Base-by-base conservation (phyloP, 2,329 filamentous ascomycete genomes). In the Fusarium nematophilum region DNA sequence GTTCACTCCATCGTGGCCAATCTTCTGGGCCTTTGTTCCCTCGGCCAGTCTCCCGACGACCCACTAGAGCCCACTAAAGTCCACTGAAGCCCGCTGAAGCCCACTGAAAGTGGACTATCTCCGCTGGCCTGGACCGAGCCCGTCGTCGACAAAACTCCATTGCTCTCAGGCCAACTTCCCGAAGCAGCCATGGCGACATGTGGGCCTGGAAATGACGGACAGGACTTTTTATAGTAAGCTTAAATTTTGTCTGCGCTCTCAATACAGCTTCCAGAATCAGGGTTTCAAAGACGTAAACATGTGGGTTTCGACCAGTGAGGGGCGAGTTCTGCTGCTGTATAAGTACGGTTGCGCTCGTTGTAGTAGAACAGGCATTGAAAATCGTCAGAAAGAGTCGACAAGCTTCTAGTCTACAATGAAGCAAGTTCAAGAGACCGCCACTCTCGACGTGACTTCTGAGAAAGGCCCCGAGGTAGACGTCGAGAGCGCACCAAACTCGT, bases 151-250 rank as follows among this genome's bases (percentile, higher is more conserved):
- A 36, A 42, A 11, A 21, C 21, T 21, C 21, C 29, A 37, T 56
- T 39, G 10, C 27, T 53, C 50, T 59, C 44, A 43, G 42, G 3
- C 33, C 7, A 54, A 23, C 43, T 58, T 54, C 54, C 43, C 14
- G 5, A 52, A 53, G 33, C 10, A 21, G 53, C n/a, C 40, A 48
- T 54, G 27, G 34, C 37, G 17, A 31, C n/a, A 23, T 43, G 52
- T 49, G 52, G 56, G 23, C 18, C 43, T 21, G 6, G 15, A 37
- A 31, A 27, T 30, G 27, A 21, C 33, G 42, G 25, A 15, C 27
- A 60, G 39, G 34, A 14, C 23, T 11, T 40, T 33, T 15, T 25
- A 8, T 36, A 34, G 39, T 29, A 53, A 29, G 9, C 21, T 26
- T 9, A n/a, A 46, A 31, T 26, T 38, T 37, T 17, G 9, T 18